phyloP scores from a whole-genome alignment of 2,329 filamentous ascomycete species.

The Paracorniculantispora psalliotae region DNA sequence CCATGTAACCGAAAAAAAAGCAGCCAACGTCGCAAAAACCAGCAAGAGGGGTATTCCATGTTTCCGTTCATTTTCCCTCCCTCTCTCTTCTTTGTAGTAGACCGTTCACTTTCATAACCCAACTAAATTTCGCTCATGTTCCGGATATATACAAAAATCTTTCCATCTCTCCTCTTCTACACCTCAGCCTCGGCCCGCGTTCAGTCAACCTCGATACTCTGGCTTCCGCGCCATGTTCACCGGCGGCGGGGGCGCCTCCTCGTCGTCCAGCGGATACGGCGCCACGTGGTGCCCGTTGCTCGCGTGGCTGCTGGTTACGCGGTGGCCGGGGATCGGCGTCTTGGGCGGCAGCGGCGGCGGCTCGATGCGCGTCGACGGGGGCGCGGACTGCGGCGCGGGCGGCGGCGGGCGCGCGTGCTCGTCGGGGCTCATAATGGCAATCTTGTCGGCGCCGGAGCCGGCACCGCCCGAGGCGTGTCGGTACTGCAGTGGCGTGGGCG shows the following conservation, averaged over 20 bases:
- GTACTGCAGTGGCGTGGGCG: constrained; percentile 56
- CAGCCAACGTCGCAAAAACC: not conserved
- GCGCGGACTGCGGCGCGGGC: constrained; percentile 28
- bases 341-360: constrained; percentile 74
- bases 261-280: constrained; percentile 68
- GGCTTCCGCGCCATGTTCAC: constrained; percentile 88
- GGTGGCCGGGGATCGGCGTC: constrained; percentile 60
- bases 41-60: not conserved
- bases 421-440: constrained; percentile 57
- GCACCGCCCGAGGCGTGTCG: constrained; percentile 52
- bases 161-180: not conserved
- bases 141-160: not conserved
- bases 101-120: not conserved
- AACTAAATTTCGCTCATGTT: too few relatives aligned
- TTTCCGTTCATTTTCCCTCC: too few relatives aligned
- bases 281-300: constrained; percentile 36
- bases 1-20: not conserved
- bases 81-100: not conserved
- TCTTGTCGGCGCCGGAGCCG: constrained; percentile 61
- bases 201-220: constrained; percentile 56
- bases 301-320: constrained; percentile 15
- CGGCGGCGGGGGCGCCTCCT: constrained; percentile 71
- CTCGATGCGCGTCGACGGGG: constrained; percentile 38
- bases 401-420: constrained; percentile 44
- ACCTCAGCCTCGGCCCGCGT: too few relatives aligned